Base-by-base conservation (phyloP, 352 stramenopile species). In the Phytophthora pseudosyringae region DNA sequence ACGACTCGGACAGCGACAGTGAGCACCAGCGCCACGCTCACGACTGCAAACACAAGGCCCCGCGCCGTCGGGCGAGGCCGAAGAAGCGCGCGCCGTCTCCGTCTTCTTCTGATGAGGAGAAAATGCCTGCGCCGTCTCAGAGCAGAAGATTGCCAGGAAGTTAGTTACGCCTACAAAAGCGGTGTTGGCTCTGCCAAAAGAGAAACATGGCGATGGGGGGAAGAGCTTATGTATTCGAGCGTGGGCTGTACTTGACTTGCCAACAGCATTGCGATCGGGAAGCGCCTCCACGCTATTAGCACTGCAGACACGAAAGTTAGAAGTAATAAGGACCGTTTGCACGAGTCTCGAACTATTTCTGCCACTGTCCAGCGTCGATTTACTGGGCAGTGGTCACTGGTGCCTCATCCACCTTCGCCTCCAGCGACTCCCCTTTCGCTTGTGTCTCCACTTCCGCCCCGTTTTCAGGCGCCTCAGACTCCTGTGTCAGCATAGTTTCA, bases 21-120 rank as follows among this genome's bases (percentile, higher is more conserved):
- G 62, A 69, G 5, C 49, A 75, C 38, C 35, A 74, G 4, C 59
- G 65, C 8, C 63, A 67, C 45, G 52, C 63, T 32, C 60, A 65
- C 29, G 62, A 70, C 44, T 78, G 71, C 55, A 69, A 76, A 51
- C 68, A 76, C 57, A 76, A 69, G 41, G 29, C 45, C 33, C 52
- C 40, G 26, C 64, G 51, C 28, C 69, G 59, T 59, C 63, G 64
- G 8, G 55, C 44, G 31, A 68, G 36, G 32, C 59, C 64, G n/a
- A 75, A 81, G 47, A 79, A 79, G 56, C 67, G 62, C 26, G 44
- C 21, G 12, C 68, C 65, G 3, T 77, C 70, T 18, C 67, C 73
- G 6, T 75, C 67, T 26, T 75, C 73, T 26, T 81, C 67, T 11
- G 67, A 77, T 29, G 67, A 81, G 10, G 70, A 81, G 36, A 73